Base-by-base conservation (phyloP, 2,329 filamentous ascomycete genomes). In the Fusarium sp. region DNA sequence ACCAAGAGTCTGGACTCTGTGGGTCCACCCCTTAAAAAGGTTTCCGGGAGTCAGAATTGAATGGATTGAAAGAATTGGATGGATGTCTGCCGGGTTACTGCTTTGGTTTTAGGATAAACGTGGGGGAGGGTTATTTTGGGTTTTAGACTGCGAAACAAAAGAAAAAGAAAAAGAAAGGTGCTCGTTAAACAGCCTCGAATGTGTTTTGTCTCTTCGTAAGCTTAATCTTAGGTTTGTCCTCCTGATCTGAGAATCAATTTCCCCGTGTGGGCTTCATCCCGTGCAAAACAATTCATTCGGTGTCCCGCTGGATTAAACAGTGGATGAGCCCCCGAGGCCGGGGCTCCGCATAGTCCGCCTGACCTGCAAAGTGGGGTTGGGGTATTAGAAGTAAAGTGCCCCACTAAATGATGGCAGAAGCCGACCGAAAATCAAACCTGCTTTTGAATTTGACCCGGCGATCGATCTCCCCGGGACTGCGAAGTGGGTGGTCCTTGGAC, bases 291-390 rank as follows among this genome's bases (percentile, higher is more conserved):
- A 58, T 65, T 65, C 59, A 41, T 65, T 70, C 54, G 45, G 55
- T 62, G 54, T 56, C 67, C 67, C 66, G 46, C 62, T 67, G 62
- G 27, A 57, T 57, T 51, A 49, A 55, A 62, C 62, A 68, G 65
- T 60, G 57, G 53, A 47, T 28, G 45, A 45, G 42, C 27, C 68
- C 57, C 63, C 53, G 64, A 66, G 41, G 67, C 68, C 62, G 71
- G 68, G 69, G 72, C 72, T 74, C 72, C 72, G 72, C 70, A 74
- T 68, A 25, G 54, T 56, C 70, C 69, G 60, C 61, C 71, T 75
- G 72, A 74, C 72, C 72, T 72, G 63, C 66, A 69, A 66, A 69
- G 73, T 75, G 72, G 72, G 69, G 72, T 61, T 74, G 63, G 63
- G 72, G 63, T 68, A 71, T 68, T 60, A 51, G 43, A 59, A 63